Evolutionary conservation across 2,329 filamentous ascomycete species (phyloP), one percentile per base, ranked within the genome.

Genomic region (Fusarium sulawesiense): DNA sequence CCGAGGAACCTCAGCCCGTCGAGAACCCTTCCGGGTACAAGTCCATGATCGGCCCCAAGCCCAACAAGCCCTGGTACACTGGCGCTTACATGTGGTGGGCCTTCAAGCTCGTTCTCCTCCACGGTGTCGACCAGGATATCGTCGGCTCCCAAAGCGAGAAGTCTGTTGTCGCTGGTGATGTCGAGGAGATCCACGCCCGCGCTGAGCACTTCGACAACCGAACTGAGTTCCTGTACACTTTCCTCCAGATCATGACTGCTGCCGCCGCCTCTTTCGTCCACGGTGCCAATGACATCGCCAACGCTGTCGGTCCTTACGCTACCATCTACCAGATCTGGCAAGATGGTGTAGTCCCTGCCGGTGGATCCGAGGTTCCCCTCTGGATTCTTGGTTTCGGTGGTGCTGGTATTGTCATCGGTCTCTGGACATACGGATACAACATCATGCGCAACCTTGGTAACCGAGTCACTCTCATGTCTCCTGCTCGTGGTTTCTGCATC

Each of bases 261-360:
- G 85, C 86, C 69, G 87, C 88, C 32, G 86, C 88, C 16, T 89
- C 88, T 6, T 90, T 91, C 66, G 86, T 86, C 3, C 89, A 92
- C 79, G 89, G 89, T 25, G 88, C 88, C 70, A 92, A 91, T 76
- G 89, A 91, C 65, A 86, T 91, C 21, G 82, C 86, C 72, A 91
- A 86, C 75, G 87, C 88, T 29, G 84, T 89, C 57, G 88, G 88
- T 1, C 89, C 89, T 2, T 90, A 87, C 74, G 87, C 89, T 3
- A 86, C 87, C 55, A 87, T 91, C 73, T 91, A 84, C 79, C 80
- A 86, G 64, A 86, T 89, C 66, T 92, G 88, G 86, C 73, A 80
- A 32, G 83, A 81, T 0, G 87, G 85, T 4, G 75, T 73, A 0
- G 76, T 88, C 2, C 77, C 80, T 1, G 74, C 75, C 1, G 80